phyloP scores from a whole-genome alignment of 441 rosid species.

The Pelargonium fulgidum region DNA sequence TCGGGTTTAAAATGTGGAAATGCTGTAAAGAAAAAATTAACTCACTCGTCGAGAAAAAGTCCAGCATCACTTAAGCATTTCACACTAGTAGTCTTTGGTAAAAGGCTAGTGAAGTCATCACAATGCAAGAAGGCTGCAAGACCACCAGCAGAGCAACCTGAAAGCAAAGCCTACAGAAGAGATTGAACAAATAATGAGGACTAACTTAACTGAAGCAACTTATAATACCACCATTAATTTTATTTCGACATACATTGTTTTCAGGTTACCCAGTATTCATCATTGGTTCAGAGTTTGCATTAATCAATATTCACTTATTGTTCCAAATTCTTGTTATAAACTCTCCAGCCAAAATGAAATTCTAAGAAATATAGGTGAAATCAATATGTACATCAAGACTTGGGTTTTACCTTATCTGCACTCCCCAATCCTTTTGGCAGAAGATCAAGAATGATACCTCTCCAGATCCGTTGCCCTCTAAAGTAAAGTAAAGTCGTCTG shows the following conservation, averaged over 20 bases:
- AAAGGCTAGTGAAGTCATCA: conserved; percentile 44
- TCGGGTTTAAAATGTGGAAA: background rate
- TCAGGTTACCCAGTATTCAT: no score
- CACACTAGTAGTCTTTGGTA: conserved; percentile 45
- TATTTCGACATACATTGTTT: no score
- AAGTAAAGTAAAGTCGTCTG: conserved; percentile 83
- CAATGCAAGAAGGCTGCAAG: conserved; percentile 59
- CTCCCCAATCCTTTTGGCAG: conserved; percentile 52
- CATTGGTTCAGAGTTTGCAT: no score
- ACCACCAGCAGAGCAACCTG: conserved; percentile 84
- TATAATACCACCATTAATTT: no score
- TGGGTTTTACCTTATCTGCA: conserved; percentile 40
- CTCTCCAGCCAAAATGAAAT: no score
- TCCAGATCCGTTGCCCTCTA: conserved; percentile 79
- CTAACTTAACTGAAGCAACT: no score
- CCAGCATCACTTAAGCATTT: conserved; percentile 80
- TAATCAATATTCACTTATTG: no score
- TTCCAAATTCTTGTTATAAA: no score
- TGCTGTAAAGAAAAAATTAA: conserved; percentile 1
- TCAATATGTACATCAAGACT: background rate
- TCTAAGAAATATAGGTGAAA: no score
- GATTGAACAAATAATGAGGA: background rate
- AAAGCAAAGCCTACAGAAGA: conserved; percentile 50
- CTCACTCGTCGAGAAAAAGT: conserved; percentile 58
- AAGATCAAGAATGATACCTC: conserved; percentile 59